phyloP scores from a whole-genome alignment of 768 basidiomycete genomes.

The Butyriboletus loyo region DNA sequence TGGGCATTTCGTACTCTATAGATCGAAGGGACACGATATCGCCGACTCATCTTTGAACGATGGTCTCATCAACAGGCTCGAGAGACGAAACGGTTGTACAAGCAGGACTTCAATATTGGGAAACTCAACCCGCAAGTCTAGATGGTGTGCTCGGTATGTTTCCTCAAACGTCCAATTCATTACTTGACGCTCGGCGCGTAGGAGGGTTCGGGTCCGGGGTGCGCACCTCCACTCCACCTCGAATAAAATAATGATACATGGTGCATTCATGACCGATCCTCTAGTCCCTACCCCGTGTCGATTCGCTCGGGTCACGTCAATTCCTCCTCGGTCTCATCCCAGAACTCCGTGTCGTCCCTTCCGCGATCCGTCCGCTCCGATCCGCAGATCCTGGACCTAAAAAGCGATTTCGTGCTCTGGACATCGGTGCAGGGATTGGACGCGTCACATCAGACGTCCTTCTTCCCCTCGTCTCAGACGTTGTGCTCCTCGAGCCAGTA shows the following conservation, averaged over 20 bases:
- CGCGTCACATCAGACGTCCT: constrained; percentile 87
- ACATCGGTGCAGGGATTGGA: constrained; percentile 93
- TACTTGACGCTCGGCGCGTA: constrained; percentile 18
- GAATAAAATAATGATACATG: not conserved
- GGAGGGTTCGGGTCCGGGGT: constrained; percentile 58
- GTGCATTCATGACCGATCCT: not conserved
- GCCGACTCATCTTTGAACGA: not conserved
- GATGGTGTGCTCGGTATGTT: constrained; percentile 81
- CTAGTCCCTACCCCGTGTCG: constrained; percentile 85
- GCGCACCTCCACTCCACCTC: constrained; percentile 11
- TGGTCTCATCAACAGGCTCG: constrained; percentile 16
- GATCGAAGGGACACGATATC: too few relatives aligned
- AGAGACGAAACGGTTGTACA: constrained; percentile 53
- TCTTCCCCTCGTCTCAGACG: constrained; percentile 82
- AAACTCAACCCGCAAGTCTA: constrained; percentile 70
- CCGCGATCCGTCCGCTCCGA: constrained; percentile 57
- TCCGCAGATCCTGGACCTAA: constrained; percentile 12
- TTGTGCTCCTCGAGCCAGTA: constrained; percentile 89
- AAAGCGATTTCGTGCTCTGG: constrained; percentile 70
- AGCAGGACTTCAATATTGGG: constrained; percentile 87
- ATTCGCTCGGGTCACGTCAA: constrained; percentile 85
- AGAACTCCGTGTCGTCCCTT: constrained; percentile 71
- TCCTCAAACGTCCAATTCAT: constrained; percentile 8
- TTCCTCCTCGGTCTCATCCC: constrained; percentile 83
- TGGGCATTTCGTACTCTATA: too few relatives aligned